Evolutionary conservation across 805 yeast species (phyloP).

Genomic region (Wickerhamomyces chambardii): DNA sequence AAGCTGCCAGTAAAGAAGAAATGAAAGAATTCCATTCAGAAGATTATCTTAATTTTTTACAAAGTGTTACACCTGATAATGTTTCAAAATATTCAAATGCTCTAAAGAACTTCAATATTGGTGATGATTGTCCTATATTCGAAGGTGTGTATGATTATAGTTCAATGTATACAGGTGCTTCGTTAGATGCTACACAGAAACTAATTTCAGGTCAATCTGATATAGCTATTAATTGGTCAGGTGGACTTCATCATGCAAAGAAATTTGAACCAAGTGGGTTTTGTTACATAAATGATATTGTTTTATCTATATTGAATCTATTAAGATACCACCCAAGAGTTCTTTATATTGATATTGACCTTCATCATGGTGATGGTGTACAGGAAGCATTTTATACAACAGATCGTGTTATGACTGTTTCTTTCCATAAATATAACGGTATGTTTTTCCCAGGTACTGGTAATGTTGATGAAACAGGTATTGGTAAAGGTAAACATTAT

Average conservation of each 20-base stretch:
- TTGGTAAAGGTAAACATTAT: constrained; percentile 76
- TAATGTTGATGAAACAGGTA: constrained; percentile 75
- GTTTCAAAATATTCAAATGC: constrained; percentile 81
- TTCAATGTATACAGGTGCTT: constrained; percentile 80
- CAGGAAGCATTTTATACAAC: constrained; percentile 92
- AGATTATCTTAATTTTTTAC: constrained; percentile 89
- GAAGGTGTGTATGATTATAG: constrained; percentile 73
- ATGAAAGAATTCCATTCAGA: constrained; percentile 98
- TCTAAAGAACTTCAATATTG: constrained; percentile 88
- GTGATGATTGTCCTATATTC: constrained; percentile 87
- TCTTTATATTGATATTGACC: constrained; percentile 80
- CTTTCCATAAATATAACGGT: constrained; percentile 80
- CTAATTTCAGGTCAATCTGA: constrained; percentile 77
- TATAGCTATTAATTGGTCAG: constrained; percentile 89
- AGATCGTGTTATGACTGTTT: constrained; percentile 84
- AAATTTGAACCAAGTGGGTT: constrained; percentile 87
- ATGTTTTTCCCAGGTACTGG: constrained; percentile 95
- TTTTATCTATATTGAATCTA: constrained; percentile 71
- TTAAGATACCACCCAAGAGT: constrained; percentile 81
- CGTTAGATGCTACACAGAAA: constrained; percentile 84
- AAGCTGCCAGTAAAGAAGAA: constrained; percentile 96
- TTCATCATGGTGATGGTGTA: constrained; percentile 94
- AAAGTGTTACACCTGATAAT: constrained; percentile 89
- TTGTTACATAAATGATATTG: constrained; percentile 87
- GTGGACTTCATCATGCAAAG: constrained; percentile 91